Evolutionary conservation across 306 rosid species (phyloP).

Genomic region (Glycine latifolia): DNA sequence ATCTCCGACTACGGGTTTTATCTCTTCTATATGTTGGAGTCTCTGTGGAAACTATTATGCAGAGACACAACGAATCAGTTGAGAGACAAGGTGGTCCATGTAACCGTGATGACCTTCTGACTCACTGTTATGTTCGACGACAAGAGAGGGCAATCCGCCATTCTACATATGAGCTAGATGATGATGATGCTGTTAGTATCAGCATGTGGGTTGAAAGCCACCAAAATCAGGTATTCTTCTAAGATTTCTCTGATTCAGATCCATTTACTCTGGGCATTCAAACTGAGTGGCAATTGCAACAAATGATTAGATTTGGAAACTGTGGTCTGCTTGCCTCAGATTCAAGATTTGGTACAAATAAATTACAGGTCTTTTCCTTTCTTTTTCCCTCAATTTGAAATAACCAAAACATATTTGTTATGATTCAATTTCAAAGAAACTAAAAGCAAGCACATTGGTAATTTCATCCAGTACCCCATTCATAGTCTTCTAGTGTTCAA

Average conservation of each 20-base stretch:
- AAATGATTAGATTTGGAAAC: constrained; percentile 90
- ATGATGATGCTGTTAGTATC: constrained; percentile 78
- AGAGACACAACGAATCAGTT: constrained; percentile 87
- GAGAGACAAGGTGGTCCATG: constrained; percentile 91
- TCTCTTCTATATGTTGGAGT: constrained; percentile 87
- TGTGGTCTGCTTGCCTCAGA: constrained; percentile 79
- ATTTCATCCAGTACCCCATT: constrained; percentile 71
- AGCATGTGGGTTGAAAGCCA: constrained; percentile 86
- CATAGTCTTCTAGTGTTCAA: constrained; percentile 95
- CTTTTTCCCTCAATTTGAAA: constrained; percentile 34
- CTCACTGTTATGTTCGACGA: constrained; percentile 82
- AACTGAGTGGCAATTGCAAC: constrained; percentile 97
- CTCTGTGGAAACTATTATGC: constrained; percentile 96
- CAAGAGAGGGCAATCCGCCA: constrained; percentile 91
- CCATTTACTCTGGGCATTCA: constrained; percentile 89
- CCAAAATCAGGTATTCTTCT: constrained; percentile 75
- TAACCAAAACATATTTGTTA: constrained; percentile 32
- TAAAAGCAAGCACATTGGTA: constrained; percentile 47
- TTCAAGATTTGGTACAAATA: constrained; percentile 88
- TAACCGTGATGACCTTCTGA: constrained; percentile 93
- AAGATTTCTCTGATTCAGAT: constrained; percentile 80
- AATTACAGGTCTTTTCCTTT: constrained; percentile 73
- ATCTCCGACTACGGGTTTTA: constrained; percentile 82
- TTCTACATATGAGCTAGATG: constrained; percentile 78
- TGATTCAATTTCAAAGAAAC: constrained; percentile 43